Conservation (phyloP, 2,329 filamentous ascomycete genomes). For the Mycosphaerella sp. region DNA sequence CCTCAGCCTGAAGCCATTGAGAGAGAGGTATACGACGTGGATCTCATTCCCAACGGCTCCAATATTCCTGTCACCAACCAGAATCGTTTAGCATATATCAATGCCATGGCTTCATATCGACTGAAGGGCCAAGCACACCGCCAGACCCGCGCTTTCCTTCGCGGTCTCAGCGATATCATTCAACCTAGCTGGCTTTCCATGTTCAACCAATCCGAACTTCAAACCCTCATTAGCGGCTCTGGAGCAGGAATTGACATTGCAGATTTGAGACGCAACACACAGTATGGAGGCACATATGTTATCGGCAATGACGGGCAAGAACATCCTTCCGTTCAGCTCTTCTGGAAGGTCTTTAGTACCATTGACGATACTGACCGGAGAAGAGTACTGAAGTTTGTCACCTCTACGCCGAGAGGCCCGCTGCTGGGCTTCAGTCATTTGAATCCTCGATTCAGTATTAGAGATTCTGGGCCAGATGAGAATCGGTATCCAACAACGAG, state of each 20-base stretch:
- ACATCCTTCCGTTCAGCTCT: conserved; percentile 76
- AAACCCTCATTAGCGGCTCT: conserved; percentile 86
- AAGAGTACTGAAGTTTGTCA: conserved; percentile 92
- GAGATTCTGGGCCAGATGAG: conserved; percentile 73
- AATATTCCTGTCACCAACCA: conserved; percentile 78
- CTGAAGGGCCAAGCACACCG: conserved; percentile 70
- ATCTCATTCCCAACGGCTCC: conserved; percentile 71
- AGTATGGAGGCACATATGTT: conserved; percentile 80
- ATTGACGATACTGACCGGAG: conserved; percentile 71
- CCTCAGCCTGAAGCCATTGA: neutral
- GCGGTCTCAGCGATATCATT: conserved; percentile 79
- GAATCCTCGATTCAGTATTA: conserved; percentile 79
- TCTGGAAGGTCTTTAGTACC: conserved; percentile 81
- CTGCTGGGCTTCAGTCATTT: conserved; percentile 82
- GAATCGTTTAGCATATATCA: conserved; percentile 91
- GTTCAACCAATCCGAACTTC: conserved; percentile 96
- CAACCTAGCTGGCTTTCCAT: conserved; percentile 90
- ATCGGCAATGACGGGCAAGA: conserved; percentile 85
- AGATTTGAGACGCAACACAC: conserved; percentile 76
- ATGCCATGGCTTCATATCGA: conserved; percentile 80
- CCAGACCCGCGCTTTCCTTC: conserved; percentile 85
- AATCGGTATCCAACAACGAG: conserved; percentile 82
- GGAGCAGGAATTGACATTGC: conserved; percentile 72
- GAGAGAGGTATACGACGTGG: conserved; percentile 57
- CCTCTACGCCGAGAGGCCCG: conserved; percentile 83